phyloP scores from a whole-genome alignment of 225 moss, liverwort and hornwort genomes.

The Pseudisothecium myosuroides region DNA sequence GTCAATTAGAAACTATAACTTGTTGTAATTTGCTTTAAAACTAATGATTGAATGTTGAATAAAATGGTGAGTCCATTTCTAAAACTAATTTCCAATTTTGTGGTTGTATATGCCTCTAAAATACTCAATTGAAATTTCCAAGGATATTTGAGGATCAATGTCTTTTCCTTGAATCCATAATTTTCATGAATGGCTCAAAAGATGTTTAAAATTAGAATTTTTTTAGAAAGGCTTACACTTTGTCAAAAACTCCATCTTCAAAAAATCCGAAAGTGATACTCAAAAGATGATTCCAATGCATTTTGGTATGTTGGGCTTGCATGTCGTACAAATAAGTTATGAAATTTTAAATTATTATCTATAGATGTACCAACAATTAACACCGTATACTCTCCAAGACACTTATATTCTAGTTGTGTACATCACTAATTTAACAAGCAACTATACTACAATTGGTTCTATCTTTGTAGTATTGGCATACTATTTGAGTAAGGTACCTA shows the following conservation, averaged over 20 bases:
- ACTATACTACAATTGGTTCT: rapidly evolving
- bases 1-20: neutral
- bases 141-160: neutral
- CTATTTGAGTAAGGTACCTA: neutral
- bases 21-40: neutral
- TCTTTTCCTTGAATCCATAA: neutral
- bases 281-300: rapidly evolving
- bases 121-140: neutral
- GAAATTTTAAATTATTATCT: neutral
- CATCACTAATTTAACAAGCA: neutral
- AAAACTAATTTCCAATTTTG: neutral
- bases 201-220: neutral
- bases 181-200: too few relatives aligned
- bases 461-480: neutral
- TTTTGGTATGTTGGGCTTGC: rapidly evolving
- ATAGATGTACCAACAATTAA: rapidly evolving
- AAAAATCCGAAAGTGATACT: rapidly evolving
- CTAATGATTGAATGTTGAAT: too few relatives aligned
- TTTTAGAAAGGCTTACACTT: neutral
- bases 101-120: neutral
- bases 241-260: neutral
- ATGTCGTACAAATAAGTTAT: rapidly evolving
- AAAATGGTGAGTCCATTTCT: neutral
- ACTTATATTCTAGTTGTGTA: rapidly evolving
- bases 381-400: neutral